These are phyloP conservation scores for Pogostemon cablin DNA, from an alignment of 257 asterid genomes.

Conservation along the genomic window DNA sequence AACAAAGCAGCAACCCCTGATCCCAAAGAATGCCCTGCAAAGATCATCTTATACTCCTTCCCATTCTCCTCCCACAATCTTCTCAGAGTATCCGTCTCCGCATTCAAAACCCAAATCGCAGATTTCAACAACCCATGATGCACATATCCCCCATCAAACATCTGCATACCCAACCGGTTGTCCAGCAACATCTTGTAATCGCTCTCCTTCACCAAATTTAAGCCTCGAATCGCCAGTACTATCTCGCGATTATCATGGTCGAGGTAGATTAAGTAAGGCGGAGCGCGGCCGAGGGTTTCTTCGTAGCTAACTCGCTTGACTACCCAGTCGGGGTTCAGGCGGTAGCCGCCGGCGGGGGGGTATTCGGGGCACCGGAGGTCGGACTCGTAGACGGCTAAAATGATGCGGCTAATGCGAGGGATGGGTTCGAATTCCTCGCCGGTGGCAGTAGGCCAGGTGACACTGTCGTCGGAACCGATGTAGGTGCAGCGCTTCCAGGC, in stretches of 20 bases:
- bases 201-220: conserved; percentile 70
- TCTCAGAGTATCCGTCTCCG: conserved; percentile 66
- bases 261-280: conserved; percentile 79
- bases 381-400: conserved; percentile 84
- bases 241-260: conserved; percentile 79
- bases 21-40: conserved; percentile 92
- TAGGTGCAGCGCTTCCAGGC: conserved; percentile 98
- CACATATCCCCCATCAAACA: conserved; percentile 95
- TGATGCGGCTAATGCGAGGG: conserved; percentile 79
- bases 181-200: conserved; percentile 77
- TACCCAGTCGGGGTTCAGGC: conserved; percentile 71
- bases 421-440: conserved; percentile 73
- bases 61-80: conserved; percentile 82
- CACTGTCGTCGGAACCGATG: conserved; percentile 89
- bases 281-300: conserved; percentile 77
- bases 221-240: conserved; percentile 81
- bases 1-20: conserved; percentile 88
- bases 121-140: conserved; percentile 89
- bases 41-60: conserved; percentile 68
- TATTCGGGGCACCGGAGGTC: conserved; percentile 64
- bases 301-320: conserved; percentile 77
- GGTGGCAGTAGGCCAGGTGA: conserved; percentile 79
- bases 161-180: conserved; percentile 84
- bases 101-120: conserved; percentile 75
- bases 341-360: conserved; percentile 64